These are phyloP conservation scores for Seiridium cupressi DNA, from an alignment of 2,329 filamentous ascomycete species.

Conservation along the genomic window DNA sequence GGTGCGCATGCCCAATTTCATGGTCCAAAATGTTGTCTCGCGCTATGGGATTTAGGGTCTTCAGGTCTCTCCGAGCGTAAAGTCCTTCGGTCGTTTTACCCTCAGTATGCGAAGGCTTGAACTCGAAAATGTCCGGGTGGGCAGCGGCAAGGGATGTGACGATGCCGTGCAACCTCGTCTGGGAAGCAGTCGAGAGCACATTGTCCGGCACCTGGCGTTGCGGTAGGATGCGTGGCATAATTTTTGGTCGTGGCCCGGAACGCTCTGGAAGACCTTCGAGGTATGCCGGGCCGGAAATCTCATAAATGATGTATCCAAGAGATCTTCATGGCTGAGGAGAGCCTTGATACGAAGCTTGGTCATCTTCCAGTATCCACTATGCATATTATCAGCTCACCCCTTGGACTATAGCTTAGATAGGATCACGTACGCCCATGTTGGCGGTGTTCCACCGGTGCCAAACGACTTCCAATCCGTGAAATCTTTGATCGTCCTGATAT, in stretches of 20 bases:
- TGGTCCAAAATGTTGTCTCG: not conserved
- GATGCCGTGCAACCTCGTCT: not conserved
- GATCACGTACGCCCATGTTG: not conserved
- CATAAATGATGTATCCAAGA: not conserved
- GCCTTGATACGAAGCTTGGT: not conserved
- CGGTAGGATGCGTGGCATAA: conserved; percentile 7
- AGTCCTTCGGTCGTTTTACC: conserved; percentile 2
- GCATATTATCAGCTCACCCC: not conserved
- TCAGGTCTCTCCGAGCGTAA: not conserved
- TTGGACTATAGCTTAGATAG: not conserved
- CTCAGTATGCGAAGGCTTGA: conserved; percentile 1
- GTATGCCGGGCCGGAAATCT: not conserved
- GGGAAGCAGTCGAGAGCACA: not conserved
- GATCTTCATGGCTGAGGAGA: not conserved
- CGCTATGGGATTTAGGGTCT: not conserved
- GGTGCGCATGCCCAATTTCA: conserved; percentile 4
- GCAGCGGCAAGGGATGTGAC: not conserved
- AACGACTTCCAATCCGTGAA: conserved; percentile 2
- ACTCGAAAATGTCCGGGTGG: not conserved
- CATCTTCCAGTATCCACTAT: conserved; percentile 4
- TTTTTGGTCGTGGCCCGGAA: not conserved
- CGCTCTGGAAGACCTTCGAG: not conserved
- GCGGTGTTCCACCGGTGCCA: conserved; percentile 4
- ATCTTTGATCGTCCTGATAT: not conserved
- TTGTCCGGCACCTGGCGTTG: conserved; percentile 2